phyloP scores from a whole-genome alignment of 352 stramenopile species.

The Globisporangium spiculum region DNA sequence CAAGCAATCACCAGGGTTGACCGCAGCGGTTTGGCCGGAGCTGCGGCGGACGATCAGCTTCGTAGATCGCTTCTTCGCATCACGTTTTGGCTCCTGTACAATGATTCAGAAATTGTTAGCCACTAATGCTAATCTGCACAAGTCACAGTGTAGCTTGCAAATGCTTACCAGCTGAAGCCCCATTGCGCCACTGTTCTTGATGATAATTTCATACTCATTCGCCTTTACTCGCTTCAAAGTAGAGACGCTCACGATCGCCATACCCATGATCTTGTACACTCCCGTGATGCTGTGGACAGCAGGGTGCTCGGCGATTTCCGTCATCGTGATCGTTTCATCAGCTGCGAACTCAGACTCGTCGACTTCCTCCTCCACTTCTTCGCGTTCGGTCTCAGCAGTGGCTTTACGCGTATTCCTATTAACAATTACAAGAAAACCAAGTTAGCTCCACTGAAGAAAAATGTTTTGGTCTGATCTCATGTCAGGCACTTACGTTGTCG shows the following conservation, averaged over 20 bases:
- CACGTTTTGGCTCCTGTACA: conserved; percentile 36
- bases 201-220: conserved; percentile 82
- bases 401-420: conserved; percentile 2
- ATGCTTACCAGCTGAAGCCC: conserved; percentile 58
- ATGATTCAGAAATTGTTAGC: background rate
- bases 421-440: background rate
- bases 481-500: conserved; percentile 55
- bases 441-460: background rate
- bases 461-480: background rate
- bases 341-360: conserved; percentile 45
- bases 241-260: conserved; percentile 78
- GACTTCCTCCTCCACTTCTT: conserved; percentile 45
- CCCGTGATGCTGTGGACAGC: conserved; percentile 77
- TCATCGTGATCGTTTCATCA: conserved; percentile 70
- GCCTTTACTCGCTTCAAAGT: conserved; percentile 67
- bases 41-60: conserved; percentile 77
- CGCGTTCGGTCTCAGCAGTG: conserved; percentile 28
- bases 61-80: conserved; percentile 46
- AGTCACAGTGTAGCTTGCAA: background rate
- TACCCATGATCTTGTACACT: conserved; percentile 78
- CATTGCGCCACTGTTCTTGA: conserved; percentile 53
- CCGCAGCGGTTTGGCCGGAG: conserved; percentile 59
- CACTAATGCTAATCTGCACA: background rate
- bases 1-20: conserved; percentile 80
- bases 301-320: conserved; percentile 67